These are phyloP conservation scores for Xylariaceae sp. DNA, from an alignment of 2,329 filamentous ascomycete species.

Conservation along the genomic window DNA sequence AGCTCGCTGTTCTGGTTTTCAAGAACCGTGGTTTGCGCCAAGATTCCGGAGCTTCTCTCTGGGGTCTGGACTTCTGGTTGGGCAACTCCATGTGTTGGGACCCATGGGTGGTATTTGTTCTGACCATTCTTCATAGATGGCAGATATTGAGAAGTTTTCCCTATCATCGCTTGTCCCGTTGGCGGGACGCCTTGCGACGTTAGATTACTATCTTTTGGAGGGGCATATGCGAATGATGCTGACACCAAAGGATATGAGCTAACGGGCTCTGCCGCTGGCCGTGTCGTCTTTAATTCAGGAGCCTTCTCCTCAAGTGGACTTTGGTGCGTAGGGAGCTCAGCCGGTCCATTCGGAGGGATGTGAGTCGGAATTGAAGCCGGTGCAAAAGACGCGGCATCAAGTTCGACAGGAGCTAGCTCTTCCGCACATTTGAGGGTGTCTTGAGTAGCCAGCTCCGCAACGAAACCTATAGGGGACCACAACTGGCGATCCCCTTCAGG, in stretches of 20 bases:
- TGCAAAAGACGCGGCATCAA: slow-evolving; percentile 23
- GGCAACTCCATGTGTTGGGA: slow-evolving; percentile 10
- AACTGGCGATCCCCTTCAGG: slow-evolving; percentile 13
- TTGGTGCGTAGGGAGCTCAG: slow-evolving; percentile 24
- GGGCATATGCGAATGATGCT: slow-evolving; percentile 29
- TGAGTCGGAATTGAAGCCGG: slow-evolving; percentile 12
- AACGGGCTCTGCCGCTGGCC: slow-evolving; percentile 12
- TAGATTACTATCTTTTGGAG: slow-evolving; percentile 10
- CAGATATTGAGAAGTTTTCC: slow-evolving; percentile 6
- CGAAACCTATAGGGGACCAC: slow-evolving; percentile 24
- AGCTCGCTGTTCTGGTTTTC: slow-evolving; percentile 28
- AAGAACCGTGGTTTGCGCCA: slow-evolving; percentile 22
- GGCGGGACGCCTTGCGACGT: background rate
- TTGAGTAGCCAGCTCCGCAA: slow-evolving; percentile 27
- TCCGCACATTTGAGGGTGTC: slow-evolving; percentile 31
- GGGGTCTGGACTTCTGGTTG: slow-evolving; percentile 6
- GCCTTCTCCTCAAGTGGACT: slow-evolving; percentile 16
- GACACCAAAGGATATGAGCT: slow-evolving; percentile 25
- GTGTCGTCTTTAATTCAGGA: slow-evolving; percentile 2
- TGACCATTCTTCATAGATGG: slow-evolving; percentile 1
- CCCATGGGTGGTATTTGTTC: slow-evolving; percentile 22
- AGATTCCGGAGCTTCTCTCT: slow-evolving; percentile 12
- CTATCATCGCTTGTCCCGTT: background rate
- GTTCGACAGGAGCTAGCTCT: slow-evolving; percentile 30
- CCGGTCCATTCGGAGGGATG: slow-evolving; percentile 12